Evolutionary conservation across 352 stramenopile species (phyloP).

Genomic region (Aphanomyces stellatus): DNA sequence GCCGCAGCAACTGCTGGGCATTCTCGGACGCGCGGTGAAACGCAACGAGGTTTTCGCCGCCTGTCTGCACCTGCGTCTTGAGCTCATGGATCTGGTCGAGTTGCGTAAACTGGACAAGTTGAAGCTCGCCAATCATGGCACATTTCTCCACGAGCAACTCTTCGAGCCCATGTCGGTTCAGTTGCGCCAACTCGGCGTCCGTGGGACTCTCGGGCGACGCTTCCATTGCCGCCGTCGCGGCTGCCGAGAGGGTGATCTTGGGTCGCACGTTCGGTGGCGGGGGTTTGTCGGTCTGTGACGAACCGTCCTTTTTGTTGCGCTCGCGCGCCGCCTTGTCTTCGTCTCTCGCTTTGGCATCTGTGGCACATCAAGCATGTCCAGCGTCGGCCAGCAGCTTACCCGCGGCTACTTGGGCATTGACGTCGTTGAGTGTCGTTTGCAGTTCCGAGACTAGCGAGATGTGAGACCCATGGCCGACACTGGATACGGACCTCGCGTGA

Average conservation of each 20-base stretch:
- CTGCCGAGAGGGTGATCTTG: too few relatives aligned
- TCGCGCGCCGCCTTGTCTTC: not conserved
- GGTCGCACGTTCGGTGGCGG: too few relatives aligned
- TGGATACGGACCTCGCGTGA: not conserved
- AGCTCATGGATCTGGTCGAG: not conserved
- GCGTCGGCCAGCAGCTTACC: not conserved
- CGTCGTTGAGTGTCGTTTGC: conserved; percentile 1
- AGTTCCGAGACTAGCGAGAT: not conserved
- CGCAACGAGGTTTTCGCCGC: not conserved
- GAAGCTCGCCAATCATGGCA: not conserved
- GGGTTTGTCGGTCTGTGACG: not conserved
- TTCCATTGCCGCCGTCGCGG: too few relatives aligned
- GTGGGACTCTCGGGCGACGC: not conserved
- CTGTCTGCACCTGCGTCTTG: not conserved
- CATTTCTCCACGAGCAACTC: not conserved
- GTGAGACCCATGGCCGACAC: not conserved
- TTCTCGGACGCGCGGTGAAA: not conserved
- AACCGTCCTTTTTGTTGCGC: not conserved
- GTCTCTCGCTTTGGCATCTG: not conserved
- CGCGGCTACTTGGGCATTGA: not conserved
- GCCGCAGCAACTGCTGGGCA: conserved; percentile 1
- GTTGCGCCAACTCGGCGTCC: not conserved
- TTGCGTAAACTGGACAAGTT: not conserved
- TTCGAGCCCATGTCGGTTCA: conserved; percentile 1
- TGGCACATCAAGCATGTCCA: not conserved